Percentiles rank a stretch among this genome's conserved stretches.
Conservation (phyloP, 2,329 filamentous ascomycete genomes). For the Colletotrichum somersetense region DNA sequence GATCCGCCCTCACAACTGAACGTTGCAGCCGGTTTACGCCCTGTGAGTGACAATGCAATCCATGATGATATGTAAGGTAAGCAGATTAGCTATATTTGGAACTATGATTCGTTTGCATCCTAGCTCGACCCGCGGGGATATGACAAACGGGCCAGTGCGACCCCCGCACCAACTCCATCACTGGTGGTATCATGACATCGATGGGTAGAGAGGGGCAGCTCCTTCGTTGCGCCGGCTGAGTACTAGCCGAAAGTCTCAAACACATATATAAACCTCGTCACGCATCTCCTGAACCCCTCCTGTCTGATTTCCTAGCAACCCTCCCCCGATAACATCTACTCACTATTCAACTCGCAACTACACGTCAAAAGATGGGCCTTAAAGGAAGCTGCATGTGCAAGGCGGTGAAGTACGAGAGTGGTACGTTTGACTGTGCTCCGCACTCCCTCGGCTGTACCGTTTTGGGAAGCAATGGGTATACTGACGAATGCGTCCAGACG, state of each 20-base stretch:
- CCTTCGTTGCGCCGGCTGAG: constrained; percentile 22
- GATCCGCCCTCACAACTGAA: neutral
- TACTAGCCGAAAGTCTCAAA: constrained; percentile 35
- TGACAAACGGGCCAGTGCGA: neutral
- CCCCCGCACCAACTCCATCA: constrained; percentile 9
- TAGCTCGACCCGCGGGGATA: neutral
- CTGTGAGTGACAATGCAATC: neutral
- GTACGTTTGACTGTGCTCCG: constrained; percentile 44
- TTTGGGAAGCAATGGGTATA: neutral
- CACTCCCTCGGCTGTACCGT: neutral
- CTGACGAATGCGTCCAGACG: constrained; percentile 48
- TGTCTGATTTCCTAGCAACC: too few species aligned
- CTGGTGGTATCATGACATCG: neutral
- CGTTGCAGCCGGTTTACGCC: neutral
- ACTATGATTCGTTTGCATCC: constrained; percentile 3
- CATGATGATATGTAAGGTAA: neutral
- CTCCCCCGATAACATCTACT: neutral
- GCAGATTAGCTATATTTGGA: neutral
- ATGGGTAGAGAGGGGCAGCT: neutral
- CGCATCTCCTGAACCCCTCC: neutral
- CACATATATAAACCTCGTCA: constrained; percentile 23
- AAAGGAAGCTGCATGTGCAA: constrained; percentile 55
- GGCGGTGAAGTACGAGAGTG: constrained; percentile 51
- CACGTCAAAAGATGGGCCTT: constrained; percentile 28
- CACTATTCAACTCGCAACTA: neutral